Conservation (phyloP, 768 basidiomycete genomes). For the Xerocomus brunneocitrinus region DNA sequence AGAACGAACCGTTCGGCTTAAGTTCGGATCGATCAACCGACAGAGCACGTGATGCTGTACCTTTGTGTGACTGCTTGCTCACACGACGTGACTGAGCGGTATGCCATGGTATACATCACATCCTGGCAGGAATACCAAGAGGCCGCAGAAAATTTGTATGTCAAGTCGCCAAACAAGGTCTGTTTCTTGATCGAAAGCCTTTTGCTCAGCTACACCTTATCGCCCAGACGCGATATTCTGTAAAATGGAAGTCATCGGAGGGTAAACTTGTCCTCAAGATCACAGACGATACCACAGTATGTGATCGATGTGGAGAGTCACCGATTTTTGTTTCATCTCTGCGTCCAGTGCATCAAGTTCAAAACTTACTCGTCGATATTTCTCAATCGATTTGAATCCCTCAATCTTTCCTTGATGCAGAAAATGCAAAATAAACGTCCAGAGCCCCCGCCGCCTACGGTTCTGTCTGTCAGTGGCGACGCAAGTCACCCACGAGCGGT, state of each 20-base stretch:
- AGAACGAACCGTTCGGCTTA: background rate
- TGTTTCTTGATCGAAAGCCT: conserved; percentile 16
- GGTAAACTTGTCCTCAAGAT: conserved; percentile 91
- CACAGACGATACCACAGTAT: conserved; percentile 83
- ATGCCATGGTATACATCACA: conserved; percentile 68
- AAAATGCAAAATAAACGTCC: conserved; percentile 73
- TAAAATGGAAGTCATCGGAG: conserved; percentile 86
- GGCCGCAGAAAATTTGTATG: conserved; percentile 83
- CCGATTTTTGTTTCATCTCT: background rate
- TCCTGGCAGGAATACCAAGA: conserved; percentile 90
- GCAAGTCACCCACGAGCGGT: conserved; percentile 29
- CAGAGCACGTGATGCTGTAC: conserved; percentile 9
- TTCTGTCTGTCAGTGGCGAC: conserved; percentile 15
- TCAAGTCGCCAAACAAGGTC: conserved; percentile 73
- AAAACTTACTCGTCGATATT: conserved; percentile 92
- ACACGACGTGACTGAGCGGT: conserved; percentile 1
- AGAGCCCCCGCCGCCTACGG: conserved; percentile 26
- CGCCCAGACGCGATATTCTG: conserved; percentile 76
- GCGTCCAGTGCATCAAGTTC: conserved; percentile 85
- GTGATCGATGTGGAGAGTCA: conserved; percentile 26
- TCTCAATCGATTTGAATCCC: conserved; percentile 92
- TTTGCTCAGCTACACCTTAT: conserved; percentile 1
- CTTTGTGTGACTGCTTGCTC: conserved; percentile 14
- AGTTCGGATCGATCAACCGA: background rate
- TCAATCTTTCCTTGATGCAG: conserved; percentile 82